phyloP scores from a whole-genome alignment of 805 yeast species.

The Wickerhamomyces alni region DNA sequence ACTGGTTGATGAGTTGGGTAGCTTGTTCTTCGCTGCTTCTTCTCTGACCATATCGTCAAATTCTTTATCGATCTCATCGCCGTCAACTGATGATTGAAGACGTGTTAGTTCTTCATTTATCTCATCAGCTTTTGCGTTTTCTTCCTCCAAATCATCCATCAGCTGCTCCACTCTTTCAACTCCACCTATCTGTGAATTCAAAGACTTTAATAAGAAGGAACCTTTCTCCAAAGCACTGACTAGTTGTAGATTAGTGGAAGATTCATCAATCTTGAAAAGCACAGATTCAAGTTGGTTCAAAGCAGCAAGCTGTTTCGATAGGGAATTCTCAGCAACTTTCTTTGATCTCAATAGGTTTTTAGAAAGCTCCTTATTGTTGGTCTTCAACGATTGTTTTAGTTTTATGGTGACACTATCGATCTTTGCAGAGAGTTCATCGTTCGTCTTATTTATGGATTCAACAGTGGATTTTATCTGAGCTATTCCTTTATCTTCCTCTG shows the following conservation, averaged over 20 bases:
- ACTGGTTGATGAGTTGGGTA: constrained; percentile 8
- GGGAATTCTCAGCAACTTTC: constrained; percentile 29
- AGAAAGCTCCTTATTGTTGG: constrained; percentile 24
- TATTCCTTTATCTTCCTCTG: constrained; percentile 29
- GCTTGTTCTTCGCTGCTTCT: constrained; percentile 6
- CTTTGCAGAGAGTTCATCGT: constrained; percentile 17
- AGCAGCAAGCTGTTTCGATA: constrained; percentile 26
- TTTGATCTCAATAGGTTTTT: constrained; percentile 28
- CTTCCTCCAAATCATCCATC: constrained; percentile 34
- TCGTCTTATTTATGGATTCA: constrained; percentile 15
- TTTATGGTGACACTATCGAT: constrained; percentile 12
- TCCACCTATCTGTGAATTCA: constrained; percentile 38
- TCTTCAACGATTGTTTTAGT: constrained; percentile 17
- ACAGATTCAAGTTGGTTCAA: constrained; percentile 33
- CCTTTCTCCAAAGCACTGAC: constrained; percentile 32
- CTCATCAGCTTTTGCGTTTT: constrained; percentile 30
- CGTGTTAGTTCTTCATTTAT: constrained; percentile 29
- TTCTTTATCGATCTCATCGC: constrained; percentile 31
- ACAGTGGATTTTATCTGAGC: constrained; percentile 27
- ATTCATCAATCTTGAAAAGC: constrained; percentile 35
- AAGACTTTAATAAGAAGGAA: constrained; percentile 26
- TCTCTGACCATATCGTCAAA: constrained; percentile 27
- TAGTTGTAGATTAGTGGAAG: constrained; percentile 34
- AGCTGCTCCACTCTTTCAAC: constrained; percentile 36
- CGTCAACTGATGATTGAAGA: constrained; percentile 16